These are phyloP conservation scores for Zymoseptoria tritici DNA, from an alignment of 2,329 filamentous ascomycete genomes.

Conservation along the genomic window DNA sequence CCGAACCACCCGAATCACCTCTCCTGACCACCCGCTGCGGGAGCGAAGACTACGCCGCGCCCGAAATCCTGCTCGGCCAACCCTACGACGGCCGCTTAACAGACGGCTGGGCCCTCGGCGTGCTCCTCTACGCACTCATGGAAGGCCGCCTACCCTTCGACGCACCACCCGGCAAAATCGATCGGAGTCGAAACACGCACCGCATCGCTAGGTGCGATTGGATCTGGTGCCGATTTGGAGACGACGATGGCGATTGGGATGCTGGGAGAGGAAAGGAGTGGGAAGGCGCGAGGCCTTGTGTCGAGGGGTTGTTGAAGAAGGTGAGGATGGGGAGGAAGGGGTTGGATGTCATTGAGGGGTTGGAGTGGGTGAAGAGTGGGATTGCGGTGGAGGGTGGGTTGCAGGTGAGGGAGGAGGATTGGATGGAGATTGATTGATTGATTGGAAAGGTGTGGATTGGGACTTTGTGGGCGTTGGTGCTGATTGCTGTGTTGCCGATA, in stretches of 20 bases:
- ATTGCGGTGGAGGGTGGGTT: constrained; percentile 59
- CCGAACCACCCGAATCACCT: constrained; percentile 64
- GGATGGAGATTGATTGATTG: background rate
- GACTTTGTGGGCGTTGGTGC: background rate
- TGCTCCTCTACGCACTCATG: constrained; percentile 85
- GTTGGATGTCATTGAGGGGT: constrained; percentile 63
- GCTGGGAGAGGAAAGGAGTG: constrained; percentile 57
- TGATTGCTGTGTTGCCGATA: background rate
- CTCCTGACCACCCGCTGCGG: constrained; percentile 90
- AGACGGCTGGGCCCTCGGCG: constrained; percentile 92
- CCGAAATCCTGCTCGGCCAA: constrained; percentile 91
- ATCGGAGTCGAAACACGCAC: constrained; percentile 67
- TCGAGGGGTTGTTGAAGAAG: constrained; percentile 77
- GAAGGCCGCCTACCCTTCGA: constrained; percentile 93
- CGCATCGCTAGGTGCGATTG: constrained; percentile 94
- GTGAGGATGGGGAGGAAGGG: constrained; percentile 67
- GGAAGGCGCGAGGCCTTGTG: constrained; percentile 68
- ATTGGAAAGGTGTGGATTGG: background rate
- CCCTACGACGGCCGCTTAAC: constrained; percentile 87
- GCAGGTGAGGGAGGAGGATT: constrained; percentile 46
- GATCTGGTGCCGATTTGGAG: constrained; percentile 83
- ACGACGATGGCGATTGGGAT: constrained; percentile 82
- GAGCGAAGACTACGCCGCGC: constrained; percentile 93
- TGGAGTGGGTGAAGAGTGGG: constrained; percentile 69
- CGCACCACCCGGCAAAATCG: constrained; percentile 71